A percentile compares a stretch with the other conserved stretches of the same genome.
These are phyloP conservation scores for Phytophthora europaea DNA, from an alignment of 352 stramenopile genomes.

Conservation along the genomic window DNA sequence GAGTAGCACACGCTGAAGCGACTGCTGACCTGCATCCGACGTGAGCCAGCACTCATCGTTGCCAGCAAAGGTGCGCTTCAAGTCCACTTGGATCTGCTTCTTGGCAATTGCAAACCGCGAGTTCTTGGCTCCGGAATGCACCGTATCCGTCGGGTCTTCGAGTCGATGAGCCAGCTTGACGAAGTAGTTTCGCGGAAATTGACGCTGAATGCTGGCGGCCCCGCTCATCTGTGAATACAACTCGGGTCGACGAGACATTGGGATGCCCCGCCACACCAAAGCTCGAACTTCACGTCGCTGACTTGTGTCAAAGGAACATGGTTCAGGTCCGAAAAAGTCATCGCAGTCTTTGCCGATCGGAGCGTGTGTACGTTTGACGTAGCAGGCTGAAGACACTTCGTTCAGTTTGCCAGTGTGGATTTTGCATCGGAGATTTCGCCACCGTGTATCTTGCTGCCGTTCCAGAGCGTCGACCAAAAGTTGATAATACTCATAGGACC, in stretches of 20 bases:
- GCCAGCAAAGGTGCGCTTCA: constrained; percentile 76
- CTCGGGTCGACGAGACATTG: constrained; percentile 43
- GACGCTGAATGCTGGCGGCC: constrained; percentile 27
- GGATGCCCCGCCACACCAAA: constrained; percentile 66
- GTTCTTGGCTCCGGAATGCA: constrained; percentile 19
- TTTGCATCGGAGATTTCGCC: constrained; percentile 32
- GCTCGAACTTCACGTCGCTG: constrained; percentile 22
- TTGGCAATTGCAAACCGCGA: constrained; percentile 47
- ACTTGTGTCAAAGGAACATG: constrained; percentile 10
- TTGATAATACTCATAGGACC: constrained; percentile 61
- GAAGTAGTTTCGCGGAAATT: constrained; percentile 49
- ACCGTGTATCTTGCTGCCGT: constrained; percentile 50
- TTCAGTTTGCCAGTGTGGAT: neutral
- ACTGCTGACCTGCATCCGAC: constrained; percentile 44
- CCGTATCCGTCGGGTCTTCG: constrained; percentile 32
- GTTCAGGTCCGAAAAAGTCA: neutral
- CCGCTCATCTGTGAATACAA: constrained; percentile 66
- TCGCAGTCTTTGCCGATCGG: neutral
- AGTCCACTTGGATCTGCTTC: constrained; percentile 71
- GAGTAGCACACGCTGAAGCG: constrained; percentile 76
- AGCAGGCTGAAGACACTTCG: neutral
- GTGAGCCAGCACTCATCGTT: constrained; percentile 75
- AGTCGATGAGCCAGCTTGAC: constrained; percentile 28
- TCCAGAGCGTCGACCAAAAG: constrained; percentile 53
- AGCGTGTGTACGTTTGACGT: neutral